Conservation (phyloP, 108 stramenopile species). For the Nannochloropsis oceanica region DNA sequence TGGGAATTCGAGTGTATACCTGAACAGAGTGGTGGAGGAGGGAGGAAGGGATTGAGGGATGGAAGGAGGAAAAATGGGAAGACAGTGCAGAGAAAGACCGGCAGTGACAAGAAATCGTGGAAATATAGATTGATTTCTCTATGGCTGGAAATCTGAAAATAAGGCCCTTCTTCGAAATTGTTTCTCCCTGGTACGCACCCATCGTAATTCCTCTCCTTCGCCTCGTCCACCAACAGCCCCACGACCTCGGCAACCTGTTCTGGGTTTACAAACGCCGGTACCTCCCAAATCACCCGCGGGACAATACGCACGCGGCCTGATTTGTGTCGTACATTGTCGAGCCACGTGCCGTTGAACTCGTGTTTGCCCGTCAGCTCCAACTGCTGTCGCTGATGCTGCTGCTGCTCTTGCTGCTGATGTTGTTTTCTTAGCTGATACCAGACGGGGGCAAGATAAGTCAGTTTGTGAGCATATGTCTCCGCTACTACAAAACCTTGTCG, state of each 20-base stretch:
- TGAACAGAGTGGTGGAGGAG: background rate
- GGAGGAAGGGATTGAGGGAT: background rate
- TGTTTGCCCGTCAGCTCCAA: background rate
- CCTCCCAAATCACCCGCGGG: background rate
- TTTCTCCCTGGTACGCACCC: background rate
- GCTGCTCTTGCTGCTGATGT: background rate
- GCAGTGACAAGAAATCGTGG: too few relatives aligned
- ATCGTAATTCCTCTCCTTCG: background rate
- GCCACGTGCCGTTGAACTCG: background rate
- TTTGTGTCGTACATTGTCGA: background rate
- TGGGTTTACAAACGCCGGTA: background rate
- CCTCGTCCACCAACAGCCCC: background rate
- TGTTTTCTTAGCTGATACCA: background rate
- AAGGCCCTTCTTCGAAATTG: too few relatives aligned
- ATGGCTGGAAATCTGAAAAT: too few relatives aligned
- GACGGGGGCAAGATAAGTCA: background rate
- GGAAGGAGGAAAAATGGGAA: background rate
- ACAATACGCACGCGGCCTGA: background rate
- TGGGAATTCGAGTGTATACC: background rate
- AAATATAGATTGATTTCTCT: too few relatives aligned
- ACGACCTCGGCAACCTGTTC: background rate
- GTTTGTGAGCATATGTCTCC: background rate
- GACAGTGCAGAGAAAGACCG: too few relatives aligned
- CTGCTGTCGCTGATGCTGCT: background rate
- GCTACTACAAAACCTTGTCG: background rate